phyloP scores from a whole-genome alignment of 164 flowering plant species.

The Hamamelis virginiana region DNA sequence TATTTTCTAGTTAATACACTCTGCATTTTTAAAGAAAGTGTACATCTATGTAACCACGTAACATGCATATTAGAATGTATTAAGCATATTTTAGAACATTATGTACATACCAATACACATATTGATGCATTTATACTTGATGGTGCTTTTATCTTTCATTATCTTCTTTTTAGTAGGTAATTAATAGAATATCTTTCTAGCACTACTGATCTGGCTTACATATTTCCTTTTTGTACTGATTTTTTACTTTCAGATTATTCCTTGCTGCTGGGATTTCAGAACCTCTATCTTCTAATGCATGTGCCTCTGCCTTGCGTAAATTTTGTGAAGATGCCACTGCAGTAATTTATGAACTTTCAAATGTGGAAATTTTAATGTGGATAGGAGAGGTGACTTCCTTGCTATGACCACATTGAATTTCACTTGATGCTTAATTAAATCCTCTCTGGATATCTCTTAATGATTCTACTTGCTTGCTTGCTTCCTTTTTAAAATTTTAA shows the following conservation, averaged over 20 bases:
- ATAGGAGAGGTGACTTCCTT: conserved; percentile 73
- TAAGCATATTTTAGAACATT: not conserved
- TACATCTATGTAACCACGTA: too few species aligned
- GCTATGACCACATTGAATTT: conserved; percentile 1
- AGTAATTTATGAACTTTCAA: conserved; percentile 62
- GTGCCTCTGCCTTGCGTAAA: conserved; percentile 83
- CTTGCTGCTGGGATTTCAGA: conserved; percentile 80
- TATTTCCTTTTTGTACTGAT: conserved; percentile 27
- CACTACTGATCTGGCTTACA: not conserved
- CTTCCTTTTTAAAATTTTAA: not conserved
- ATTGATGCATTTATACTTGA: not conserved
- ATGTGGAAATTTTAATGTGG: conserved; percentile 85
- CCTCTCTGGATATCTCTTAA: too few species aligned
- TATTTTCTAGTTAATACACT: not conserved
- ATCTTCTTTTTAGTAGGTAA: too few species aligned
- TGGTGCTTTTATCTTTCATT: not conserved
- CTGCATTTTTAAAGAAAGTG: too few species aligned
- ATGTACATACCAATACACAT: not conserved
- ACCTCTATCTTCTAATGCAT: conserved; percentile 64
- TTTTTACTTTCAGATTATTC: conserved; percentile 71
- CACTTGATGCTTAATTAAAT: conserved; percentile 1
- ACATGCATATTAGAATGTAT: not conserved
- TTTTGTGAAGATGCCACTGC: conserved; percentile 86
- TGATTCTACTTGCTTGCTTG: not conserved
- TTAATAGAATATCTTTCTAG: too few species aligned